Evolutionary conservation across 2,329 filamentous ascomycete genomes (phyloP), one percentile per base, ranked within the genome.

Genomic region (Remersonia thermophila): DNA sequence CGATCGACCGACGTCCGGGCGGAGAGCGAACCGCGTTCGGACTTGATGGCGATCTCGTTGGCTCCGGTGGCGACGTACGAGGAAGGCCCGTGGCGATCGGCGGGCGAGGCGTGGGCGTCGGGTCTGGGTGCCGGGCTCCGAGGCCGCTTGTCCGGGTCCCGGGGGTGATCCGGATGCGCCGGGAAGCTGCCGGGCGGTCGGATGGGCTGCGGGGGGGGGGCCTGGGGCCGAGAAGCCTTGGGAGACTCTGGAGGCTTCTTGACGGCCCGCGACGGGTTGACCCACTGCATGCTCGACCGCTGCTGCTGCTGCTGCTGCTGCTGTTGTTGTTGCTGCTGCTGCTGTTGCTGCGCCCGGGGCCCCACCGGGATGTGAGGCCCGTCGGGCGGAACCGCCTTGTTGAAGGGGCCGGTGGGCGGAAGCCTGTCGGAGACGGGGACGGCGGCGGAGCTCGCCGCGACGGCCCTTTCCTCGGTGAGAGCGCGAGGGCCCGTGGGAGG

Each of bases 271-370:
- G 62, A 65, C 3, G 69, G 67, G 34, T 73, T 73, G 39, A 71
- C 68, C 71, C 71, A 76, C 51, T 74, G 71, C 46, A 72, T 73
- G 49, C 69, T 73, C 0, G 68, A 69, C 12, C 67, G 63, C 6
- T 69, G 59, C 33, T 61, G 60, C 38, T 61, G 60, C 32, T 60
- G n/a, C n/a, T n/a, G n/a, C n/a, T n/a, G n/a, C n/a, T n/a, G n/a
- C n/a, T n/a, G n/a, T n/a, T n/a, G n/a, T 72, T 73, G 49, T 69
- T 73, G 0, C n/a, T n/a, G n/a, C n/a, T n/a, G n/a, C n/a, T n/a
- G 59, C 39, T 64, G 66, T 40, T 71, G 69, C 12, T 29, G 27
- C 8, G 65, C 64, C 26, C 71, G 65, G 25, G 70, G 70, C 8
- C 69, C 71, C 3, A 68, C 59, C 3, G 70, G 69, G 32, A 74